phyloP scores from a whole-genome alignment of 768 basidiomycete genomes.

The Hortiboletus campestris region DNA sequence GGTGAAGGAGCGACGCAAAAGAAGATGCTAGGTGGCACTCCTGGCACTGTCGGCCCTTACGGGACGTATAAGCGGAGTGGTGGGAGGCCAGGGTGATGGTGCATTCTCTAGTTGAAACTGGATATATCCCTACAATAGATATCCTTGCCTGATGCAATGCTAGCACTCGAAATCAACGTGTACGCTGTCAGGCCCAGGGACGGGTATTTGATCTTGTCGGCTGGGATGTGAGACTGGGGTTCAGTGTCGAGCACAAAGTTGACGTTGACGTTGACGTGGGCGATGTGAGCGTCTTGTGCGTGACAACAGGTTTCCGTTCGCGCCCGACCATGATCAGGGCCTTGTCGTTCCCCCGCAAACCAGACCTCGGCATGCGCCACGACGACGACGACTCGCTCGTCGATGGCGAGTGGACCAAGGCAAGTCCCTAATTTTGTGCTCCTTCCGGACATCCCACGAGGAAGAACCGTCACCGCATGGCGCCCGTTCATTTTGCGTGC shows the following conservation, averaged over 20 bases:
- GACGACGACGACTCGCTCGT: conserved; percentile 11
- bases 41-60: conserved; percentile 41
- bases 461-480: neutral
- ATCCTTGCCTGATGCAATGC: no score
- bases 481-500: conserved; percentile 1
- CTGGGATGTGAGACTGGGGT: neutral
- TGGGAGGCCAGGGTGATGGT: conserved; percentile 14
- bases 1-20: conserved; percentile 17
- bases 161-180: no score
- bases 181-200: neutral
- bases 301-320: neutral
- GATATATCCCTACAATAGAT: neutral
- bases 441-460: conserved; percentile 6
- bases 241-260: neutral
- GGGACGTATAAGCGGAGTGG: conserved; percentile 41
- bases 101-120: neutral
- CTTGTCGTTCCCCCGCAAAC: neutral
- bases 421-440: conserved; percentile 1
- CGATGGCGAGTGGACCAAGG: conserved; percentile 27
- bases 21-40: conserved; percentile 33
- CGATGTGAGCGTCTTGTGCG: neutral
- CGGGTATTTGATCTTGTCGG: neutral
- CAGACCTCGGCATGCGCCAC: neutral
- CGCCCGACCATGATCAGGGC: neutral
- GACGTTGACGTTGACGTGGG: conserved; percentile 17